These are phyloP conservation scores for Mortierella hygrophila DNA, from an alignment of 192 early-diverging fungal species.

Conservation along the genomic window DNA sequence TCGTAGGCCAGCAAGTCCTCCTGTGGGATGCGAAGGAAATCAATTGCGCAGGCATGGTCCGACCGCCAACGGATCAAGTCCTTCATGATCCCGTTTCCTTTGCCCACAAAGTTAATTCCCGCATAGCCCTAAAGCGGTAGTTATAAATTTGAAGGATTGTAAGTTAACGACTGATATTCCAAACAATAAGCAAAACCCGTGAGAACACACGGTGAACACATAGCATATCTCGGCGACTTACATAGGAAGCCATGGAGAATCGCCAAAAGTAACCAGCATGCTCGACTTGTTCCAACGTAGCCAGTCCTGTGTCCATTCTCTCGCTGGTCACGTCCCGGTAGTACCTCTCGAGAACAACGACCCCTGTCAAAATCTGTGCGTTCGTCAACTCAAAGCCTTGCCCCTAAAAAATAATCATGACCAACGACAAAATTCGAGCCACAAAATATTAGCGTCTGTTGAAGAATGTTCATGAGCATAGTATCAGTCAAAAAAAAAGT, in stretches of 20 bases:
- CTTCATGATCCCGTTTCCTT: constrained; percentile 73
- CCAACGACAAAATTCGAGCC: too few relatives aligned
- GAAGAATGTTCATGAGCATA: too few relatives aligned
- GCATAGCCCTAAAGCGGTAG: constrained; percentile 66
- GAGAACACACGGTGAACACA: not conserved
- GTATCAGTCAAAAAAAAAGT: not conserved
- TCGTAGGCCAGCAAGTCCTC: constrained; percentile 79
- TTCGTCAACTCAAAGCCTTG: constrained; percentile 80
- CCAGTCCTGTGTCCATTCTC: constrained; percentile 56
- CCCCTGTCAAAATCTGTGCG: constrained; percentile 72
- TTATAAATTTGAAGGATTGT: not conserved
- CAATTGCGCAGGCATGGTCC: constrained; percentile 72
- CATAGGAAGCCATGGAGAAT: constrained; percentile 61
- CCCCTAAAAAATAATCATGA: constrained; percentile 52
- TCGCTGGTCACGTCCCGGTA: constrained; percentile 63
- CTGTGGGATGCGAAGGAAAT: constrained; percentile 70
- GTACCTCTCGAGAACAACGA: constrained; percentile 75
- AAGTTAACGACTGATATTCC: not conserved
- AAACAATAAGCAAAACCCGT: too few relatives aligned
- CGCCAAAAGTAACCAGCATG: constrained; percentile 62
- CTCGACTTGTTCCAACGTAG: constrained; percentile 54
- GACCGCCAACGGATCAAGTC: constrained; percentile 76
- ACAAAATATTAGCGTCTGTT: too few relatives aligned
- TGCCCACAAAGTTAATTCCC: constrained; percentile 79
- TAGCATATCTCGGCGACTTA: constrained; percentile 29